Percentiles rank a stretch among this genome's conserved stretches.
Evolutionary conservation across 257 asterid genomes (phyloP).

Genomic region (Solanum pinnatisectum): DNA sequence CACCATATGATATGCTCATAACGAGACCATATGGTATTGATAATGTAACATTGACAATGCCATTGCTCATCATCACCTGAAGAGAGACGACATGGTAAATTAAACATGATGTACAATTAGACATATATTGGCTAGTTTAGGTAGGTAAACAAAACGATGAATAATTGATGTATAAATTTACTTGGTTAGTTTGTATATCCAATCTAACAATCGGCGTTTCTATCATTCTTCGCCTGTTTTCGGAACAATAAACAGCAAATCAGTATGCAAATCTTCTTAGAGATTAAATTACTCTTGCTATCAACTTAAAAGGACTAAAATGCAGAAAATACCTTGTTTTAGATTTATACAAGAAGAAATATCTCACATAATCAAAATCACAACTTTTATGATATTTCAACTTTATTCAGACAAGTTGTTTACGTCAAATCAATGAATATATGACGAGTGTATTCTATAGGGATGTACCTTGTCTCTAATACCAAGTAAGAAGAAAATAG

Average conservation of each 20-base stretch:
- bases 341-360: not conserved
- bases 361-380: not conserved
- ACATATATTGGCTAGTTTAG: not conserved
- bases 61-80: conserved; percentile 62
- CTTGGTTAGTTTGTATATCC: not conserved
- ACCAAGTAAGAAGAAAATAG: no score
- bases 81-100: not conserved
- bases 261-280: not conserved
- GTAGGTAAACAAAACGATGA: not conserved
- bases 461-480: no score
- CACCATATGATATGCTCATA: conserved; percentile 39
- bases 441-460: no score
- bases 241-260: not conserved
- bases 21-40: conserved; percentile 59
- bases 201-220: not conserved
- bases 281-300: not conserved
- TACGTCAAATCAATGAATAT: not conserved
- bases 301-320: not conserved
- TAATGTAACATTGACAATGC: conserved; percentile 41
- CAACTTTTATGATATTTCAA: not conserved
- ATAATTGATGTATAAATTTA: not conserved
- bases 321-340: not conserved
- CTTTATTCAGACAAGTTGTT: not conserved
- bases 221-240: not conserved
- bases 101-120: not conserved